phyloP scores from a whole-genome alignment of 108 stramenopile species.

The Aureococcus anophagefferens region DNA sequence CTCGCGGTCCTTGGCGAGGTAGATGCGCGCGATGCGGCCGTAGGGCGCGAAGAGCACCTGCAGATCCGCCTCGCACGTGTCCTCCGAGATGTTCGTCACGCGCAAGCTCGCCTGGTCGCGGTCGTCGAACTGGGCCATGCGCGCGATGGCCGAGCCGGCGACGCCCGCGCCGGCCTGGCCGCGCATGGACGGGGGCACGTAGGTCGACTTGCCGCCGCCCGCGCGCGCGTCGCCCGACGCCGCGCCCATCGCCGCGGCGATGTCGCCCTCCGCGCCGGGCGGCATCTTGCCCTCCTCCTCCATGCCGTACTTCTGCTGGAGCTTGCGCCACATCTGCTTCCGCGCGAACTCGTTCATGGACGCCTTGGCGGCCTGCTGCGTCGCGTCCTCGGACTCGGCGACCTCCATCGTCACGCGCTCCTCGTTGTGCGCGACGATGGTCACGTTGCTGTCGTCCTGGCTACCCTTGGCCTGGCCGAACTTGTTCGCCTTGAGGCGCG shows the following conservation, averaged over 20 bases:
- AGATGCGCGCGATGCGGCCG: constrained; percentile 87
- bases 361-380: not conserved
- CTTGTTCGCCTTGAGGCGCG: not conserved
- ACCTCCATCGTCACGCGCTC: not conserved
- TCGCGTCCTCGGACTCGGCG: not conserved
- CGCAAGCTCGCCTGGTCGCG: constrained; percentile 90
- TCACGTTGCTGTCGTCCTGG: not conserved
- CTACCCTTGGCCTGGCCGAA: not conserved
- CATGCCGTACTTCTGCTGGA: no score
- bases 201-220: not conserved
- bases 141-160: not conserved
- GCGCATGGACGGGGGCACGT: not conserved
- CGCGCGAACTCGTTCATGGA: not conserved
- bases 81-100: constrained; percentile 94
- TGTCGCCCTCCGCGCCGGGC: no score
- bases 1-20: constrained; percentile 91
- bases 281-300: no score
- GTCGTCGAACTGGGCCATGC: constrained; percentile 30
- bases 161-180: not conserved
- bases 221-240: no score
- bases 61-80: constrained; percentile 88
- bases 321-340: not conserved
- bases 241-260: not conserved
- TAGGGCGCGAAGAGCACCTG: constrained; percentile 84
- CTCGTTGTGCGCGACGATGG: not conserved